Evolutionary conservation across 176 grass and related monocot species (phyloP).

Genomic region (Olyra latifolia): DNA sequence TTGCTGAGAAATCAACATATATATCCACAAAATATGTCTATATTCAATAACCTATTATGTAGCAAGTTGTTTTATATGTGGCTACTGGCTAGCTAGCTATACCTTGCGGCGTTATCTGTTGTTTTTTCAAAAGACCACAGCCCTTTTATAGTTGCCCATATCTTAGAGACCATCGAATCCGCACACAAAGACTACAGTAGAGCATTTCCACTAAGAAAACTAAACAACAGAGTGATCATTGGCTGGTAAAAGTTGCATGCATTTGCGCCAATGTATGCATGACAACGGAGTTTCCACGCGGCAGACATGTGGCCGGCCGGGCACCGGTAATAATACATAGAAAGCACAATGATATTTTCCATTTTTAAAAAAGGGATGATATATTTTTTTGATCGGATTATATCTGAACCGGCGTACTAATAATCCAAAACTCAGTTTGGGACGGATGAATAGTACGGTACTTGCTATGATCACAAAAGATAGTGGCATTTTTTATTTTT

Average conservation of each 20-base stretch:
- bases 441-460: background rate
- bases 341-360: too few species aligned
- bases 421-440: background rate
- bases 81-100: background rate
- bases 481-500: too few species aligned
- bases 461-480: too few species aligned
- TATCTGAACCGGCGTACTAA: background rate
- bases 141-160: background rate
- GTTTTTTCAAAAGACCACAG: background rate
- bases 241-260: constrained; percentile 12
- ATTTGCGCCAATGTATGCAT: background rate
- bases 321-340: background rate
- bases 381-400: background rate
- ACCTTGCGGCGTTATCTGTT: background rate
- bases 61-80: too few species aligned
- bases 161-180: constrained; percentile 17
- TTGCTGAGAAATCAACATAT: too few species aligned
- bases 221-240: background rate
- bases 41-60: background rate
- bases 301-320: background rate
- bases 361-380: too few species aligned
- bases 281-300: background rate
- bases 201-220: background rate
- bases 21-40: background rate
- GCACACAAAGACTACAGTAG: background rate